These are phyloP conservation scores for Fusarium sp. DNA, from an alignment of 2,329 filamentous ascomycete genomes.

Conservation along the genomic window DNA sequence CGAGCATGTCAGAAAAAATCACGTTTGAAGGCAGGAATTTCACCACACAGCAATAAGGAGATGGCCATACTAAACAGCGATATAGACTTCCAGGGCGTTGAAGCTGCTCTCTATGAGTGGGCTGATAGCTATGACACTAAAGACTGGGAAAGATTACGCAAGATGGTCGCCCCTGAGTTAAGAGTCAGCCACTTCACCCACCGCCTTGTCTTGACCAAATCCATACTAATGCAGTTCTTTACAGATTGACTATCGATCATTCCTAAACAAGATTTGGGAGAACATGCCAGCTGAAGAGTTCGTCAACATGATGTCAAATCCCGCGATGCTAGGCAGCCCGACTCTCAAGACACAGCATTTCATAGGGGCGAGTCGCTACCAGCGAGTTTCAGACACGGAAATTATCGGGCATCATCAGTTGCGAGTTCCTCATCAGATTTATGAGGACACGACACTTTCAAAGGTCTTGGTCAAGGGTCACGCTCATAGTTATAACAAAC, in stretches of 20 bases:
- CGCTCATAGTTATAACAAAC: neutral
- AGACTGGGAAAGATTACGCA: constrained; percentile 5
- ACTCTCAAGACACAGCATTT: neutral
- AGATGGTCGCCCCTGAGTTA: neutral
- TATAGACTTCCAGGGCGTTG: neutral
- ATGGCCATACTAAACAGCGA: neutral
- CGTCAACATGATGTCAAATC: neutral
- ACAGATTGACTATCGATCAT: neutral
- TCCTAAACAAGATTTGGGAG: neutral
- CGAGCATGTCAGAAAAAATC: neutral
- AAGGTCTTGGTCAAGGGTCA: neutral
- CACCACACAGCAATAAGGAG: neutral
- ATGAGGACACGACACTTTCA: neutral
- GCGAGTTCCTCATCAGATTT: neutral
- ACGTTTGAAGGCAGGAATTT: neutral
- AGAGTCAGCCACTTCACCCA: neutral
- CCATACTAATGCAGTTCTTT: neutral
- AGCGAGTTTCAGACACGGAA: neutral
- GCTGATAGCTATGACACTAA: constrained; percentile 12
- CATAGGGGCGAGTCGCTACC: neutral
- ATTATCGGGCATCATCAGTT: neutral
- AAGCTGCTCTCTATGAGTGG: neutral
- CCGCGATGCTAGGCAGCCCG: neutral
- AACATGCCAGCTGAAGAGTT: neutral
- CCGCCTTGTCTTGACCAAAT: neutral